Conservation (phyloP, 192 early-diverging fungal genomes). For the Coemansia nantahalensis region DNA sequence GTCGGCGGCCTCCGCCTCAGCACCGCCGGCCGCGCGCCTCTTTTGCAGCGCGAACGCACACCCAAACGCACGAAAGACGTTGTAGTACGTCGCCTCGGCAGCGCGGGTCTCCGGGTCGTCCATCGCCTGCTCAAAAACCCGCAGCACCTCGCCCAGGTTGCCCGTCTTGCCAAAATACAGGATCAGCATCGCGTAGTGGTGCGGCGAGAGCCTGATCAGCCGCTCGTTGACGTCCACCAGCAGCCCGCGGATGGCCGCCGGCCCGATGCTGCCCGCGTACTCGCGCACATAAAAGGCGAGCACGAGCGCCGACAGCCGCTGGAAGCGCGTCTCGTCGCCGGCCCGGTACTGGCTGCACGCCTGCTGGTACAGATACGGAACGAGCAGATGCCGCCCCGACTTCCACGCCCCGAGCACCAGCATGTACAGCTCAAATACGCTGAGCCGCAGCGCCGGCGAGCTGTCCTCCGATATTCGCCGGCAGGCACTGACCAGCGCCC, state of each 20-base stretch:
- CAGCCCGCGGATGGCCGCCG: conserved; percentile 14
- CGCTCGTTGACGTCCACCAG: conserved; percentile 37
- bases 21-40: neutral
- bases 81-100: conserved; percentile 41
- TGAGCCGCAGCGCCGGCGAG: conserved; percentile 13
- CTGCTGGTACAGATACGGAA: conserved; percentile 38
- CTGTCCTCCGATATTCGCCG: conserved; percentile 24
- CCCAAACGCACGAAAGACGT: conserved; percentile 34
- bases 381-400: conserved; percentile 22
- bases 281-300: conserved; percentile 47
- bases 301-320: conserved; percentile 31
- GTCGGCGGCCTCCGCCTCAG: neutral
- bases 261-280: conserved; percentile 9
- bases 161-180: conserved; percentile 36
- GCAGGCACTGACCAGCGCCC: conserved; percentile 21
- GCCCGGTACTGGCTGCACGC: conserved; percentile 17
- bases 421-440: conserved; percentile 33
- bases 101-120: conserved; percentile 17
- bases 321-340: conserved; percentile 19
- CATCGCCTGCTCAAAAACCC: conserved; percentile 38
- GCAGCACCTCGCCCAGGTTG: conserved; percentile 30
- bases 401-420: conserved; percentile 49
- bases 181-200: conserved; percentile 46
- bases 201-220: conserved; percentile 18
- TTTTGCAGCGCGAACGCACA: conserved; percentile 6